phyloP scores from a whole-genome alignment of 371 early-diverging fungal species.

The Rhizopus delemar region DNA sequence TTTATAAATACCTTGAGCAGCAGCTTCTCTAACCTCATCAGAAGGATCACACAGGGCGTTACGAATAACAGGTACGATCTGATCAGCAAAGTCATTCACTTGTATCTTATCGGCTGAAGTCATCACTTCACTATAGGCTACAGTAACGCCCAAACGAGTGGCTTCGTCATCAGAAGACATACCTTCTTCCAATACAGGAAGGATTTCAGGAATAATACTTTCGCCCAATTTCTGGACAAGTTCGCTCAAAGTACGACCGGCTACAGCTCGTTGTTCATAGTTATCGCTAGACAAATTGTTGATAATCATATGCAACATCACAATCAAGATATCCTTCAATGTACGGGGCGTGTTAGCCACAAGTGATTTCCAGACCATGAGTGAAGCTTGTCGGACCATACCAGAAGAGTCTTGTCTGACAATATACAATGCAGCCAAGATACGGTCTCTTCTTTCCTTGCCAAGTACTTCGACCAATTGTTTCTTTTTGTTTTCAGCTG shows the following conservation, averaged over 20 bases:
- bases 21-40: slow-evolving; percentile 88
- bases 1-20: slow-evolving; percentile 65
- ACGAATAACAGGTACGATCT: slow-evolving; percentile 79
- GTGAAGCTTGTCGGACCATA: slow-evolving; percentile 86
- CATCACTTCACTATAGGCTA: slow-evolving; percentile 93
- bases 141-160: slow-evolving; percentile 88
- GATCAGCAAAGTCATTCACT: slow-evolving; percentile 79
- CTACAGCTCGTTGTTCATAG: slow-evolving; percentile 77
- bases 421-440: slow-evolving; percentile 93
- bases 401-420: slow-evolving; percentile 81
- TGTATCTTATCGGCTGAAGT: slow-evolving; percentile 79
- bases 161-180: slow-evolving; percentile 67
- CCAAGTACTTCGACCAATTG: slow-evolving; percentile 85
- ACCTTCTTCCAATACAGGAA: slow-evolving; percentile 86
- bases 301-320: slow-evolving; percentile 87
- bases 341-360: slow-evolving; percentile 96
- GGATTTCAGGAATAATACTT: slow-evolving; percentile 76
- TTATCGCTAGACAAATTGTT: slow-evolving; percentile 71
- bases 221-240: slow-evolving; percentile 95
- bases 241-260: slow-evolving; percentile 92
- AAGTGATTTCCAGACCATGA: slow-evolving; percentile 94
- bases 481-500: slow-evolving; percentile 71
- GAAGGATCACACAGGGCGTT: slow-evolving; percentile 79
- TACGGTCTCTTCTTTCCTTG: slow-evolving; percentile 79
- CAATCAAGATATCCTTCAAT: slow-evolving; percentile 88